A percentile compares a stretch with the other conserved stretches of the same genome.
Conservation (phyloP, 331 rosid genomes). For the Cydonia oblonga region DNA sequence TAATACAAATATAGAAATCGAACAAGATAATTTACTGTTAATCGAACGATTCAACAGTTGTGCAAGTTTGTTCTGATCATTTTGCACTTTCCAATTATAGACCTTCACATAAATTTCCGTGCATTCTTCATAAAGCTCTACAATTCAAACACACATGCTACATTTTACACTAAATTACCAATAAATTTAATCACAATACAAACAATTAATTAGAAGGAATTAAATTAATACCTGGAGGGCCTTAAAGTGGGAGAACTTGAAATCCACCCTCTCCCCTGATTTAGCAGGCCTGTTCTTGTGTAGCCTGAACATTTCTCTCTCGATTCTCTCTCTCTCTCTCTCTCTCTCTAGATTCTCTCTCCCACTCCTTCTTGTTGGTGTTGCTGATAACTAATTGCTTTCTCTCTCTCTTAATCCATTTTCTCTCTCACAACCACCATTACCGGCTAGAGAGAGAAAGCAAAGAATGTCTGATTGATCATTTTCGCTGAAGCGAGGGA, state of each 20-base stretch:
- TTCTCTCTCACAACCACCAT: constrained; percentile 7
- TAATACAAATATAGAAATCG: not conserved
- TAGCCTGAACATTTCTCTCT: constrained; percentile 37
- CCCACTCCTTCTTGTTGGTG: not conserved
- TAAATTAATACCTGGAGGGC: constrained; percentile 32
- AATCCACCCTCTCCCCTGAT: constrained; percentile 33
- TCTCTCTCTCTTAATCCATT: not conserved
- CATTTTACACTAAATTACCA: not conserved
- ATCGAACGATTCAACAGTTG: too few species aligned
- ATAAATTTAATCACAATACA: not conserved
- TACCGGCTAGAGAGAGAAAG: constrained; percentile 20
- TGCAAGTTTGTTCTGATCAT: too few species aligned
- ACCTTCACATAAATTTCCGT: not conserved
- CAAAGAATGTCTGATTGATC: not conserved
- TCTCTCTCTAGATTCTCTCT: not conserved
- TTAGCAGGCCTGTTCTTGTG: constrained; percentile 27
- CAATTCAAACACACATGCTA: too few species aligned
- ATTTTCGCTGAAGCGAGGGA: not conserved
- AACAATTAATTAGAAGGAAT: not conserved
- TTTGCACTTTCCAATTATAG: not conserved
- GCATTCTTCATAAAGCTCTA: too few species aligned
- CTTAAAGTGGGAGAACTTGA: constrained; percentile 34
- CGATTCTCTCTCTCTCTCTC: not conserved
- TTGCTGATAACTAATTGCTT: not conserved
- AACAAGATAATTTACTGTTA: not conserved